Conservation (phyloP, 1,284 basidiomycete species). For the Calocybe gambosa region DNA sequence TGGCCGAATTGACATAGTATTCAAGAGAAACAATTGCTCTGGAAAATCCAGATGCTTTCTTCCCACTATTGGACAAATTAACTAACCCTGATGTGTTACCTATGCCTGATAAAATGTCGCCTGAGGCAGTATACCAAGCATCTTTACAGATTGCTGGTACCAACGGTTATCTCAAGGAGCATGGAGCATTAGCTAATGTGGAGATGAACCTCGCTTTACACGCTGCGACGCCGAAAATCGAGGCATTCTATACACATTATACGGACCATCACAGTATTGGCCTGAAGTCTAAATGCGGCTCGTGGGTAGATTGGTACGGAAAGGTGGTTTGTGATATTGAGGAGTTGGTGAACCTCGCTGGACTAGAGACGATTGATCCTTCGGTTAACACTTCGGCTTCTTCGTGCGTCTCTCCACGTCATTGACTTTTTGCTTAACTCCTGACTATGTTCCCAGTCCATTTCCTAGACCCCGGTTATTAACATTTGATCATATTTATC, state of each 20-base stretch:
- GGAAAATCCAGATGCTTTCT: conserved; percentile 64
- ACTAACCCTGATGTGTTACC: conserved; percentile 42
- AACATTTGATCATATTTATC: conserved; percentile 68
- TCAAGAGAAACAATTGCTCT: conserved; percentile 44
- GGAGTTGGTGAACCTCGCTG: conserved; percentile 51
- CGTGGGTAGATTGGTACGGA: conserved; percentile 89
- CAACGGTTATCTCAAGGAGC: conserved; percentile 42
- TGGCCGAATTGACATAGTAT: no score
- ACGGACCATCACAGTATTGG: conserved; percentile 33
- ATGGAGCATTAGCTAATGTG: conserved; percentile 43
- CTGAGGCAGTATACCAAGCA: conserved; percentile 49
- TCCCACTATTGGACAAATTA: conserved; percentile 61
- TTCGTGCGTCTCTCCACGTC: background rate
- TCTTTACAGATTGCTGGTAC: conserved; percentile 45
- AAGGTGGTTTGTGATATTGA: conserved; percentile 69
- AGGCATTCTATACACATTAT: conserved; percentile 70
- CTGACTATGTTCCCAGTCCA: conserved; percentile 12
- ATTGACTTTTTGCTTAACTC: background rate
- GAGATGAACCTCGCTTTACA: conserved; percentile 66
- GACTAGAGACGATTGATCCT: conserved; percentile 48
- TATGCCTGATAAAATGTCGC: conserved; percentile 30
- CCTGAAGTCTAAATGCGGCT: conserved; percentile 46
- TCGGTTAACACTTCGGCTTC: conserved; percentile 12
- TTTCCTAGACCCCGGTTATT: conserved; percentile 42
- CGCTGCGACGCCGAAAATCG: conserved; percentile 62